phyloP scores from a whole-genome alignment of 2,329 filamentous ascomycete species.

The Aureobasidium sp. region DNA sequence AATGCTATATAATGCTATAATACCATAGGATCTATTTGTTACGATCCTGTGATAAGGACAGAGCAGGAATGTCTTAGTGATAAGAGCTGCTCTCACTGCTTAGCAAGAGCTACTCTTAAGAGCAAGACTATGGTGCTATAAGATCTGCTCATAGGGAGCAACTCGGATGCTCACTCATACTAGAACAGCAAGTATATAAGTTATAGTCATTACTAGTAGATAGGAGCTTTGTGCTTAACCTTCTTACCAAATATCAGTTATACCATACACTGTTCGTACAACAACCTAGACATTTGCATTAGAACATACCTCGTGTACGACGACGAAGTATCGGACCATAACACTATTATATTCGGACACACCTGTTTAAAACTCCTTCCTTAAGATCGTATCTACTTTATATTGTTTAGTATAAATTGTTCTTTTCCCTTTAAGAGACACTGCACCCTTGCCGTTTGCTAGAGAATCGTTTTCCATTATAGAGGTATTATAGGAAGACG shows the following conservation, averaged over 20 bases:
- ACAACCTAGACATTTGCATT: not conserved
- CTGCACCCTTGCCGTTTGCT: no score
- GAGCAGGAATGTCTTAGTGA: not conserved
- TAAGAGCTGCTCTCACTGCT: not conserved
- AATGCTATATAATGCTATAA: no score
- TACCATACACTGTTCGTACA: not conserved
- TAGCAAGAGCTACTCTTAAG: not conserved
- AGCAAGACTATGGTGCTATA: not conserved
- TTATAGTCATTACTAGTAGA: not conserved
- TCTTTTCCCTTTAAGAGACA: no score
- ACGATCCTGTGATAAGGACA: not conserved
- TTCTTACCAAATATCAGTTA: not conserved
- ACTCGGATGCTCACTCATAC: not conserved
- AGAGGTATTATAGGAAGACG: no score
- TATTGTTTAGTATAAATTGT: no score
- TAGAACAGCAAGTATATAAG: not conserved
- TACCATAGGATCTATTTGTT: no score
- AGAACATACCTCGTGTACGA: not conserved
- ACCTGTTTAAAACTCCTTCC: no score
- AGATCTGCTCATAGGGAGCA: not conserved
- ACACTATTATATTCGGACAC: no score
- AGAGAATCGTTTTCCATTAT: no score
- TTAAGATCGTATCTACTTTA: no score
- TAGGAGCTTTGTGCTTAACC: not conserved
- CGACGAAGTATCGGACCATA: not conserved